Base-by-base conservation (phyloP, 169 alveolate species). In the Plasmodium knowlesi region DNA sequence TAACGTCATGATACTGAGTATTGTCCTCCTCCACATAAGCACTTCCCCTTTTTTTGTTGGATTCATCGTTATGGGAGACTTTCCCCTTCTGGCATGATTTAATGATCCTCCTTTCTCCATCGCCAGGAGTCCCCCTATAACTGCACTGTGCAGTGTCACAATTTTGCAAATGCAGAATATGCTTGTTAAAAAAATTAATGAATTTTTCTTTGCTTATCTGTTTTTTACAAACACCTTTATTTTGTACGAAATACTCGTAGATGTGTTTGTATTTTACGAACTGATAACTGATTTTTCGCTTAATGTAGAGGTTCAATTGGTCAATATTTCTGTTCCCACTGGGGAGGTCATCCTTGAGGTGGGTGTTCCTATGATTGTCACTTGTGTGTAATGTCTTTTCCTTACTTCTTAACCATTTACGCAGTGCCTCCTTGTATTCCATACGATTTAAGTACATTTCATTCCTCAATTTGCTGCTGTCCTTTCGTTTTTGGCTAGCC, bases 231-330 rank as follows among this genome's bases (percentile, higher is more conserved):
- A 46, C 74, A 28, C 76, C 25, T 28, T 91, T 82, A 57, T 82
- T 41, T 72, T 91, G 95, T 46, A 81, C 54, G 53, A 81, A 91
- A 50, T 43, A 81, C 25, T 91, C 84, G 76, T 91, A 91, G 73
- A 82, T 72, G 32, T 37, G 50, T 72, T 91, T 91, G 74, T 91
- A 91, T 81, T 61, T 61, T 37, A 91, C 54, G 54, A 81, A 91
- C 39, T 81, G 82, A 46, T 16, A 54, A 70, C 81, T 67, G 46
- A 91, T 91, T 81, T 70, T 85, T 22, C 79, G 79, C 54, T 85
- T 74, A 28, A 85, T 85, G 81, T 85, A 85, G 79, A 30, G 16
- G 8, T 28, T 74, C 14, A 37, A 32, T 50, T 22, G 54, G 71
- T 84, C 76, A 67, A 22, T 70, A 6, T 71, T 0, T 5, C 41